Evolutionary conservation across 345 rosid species (phyloP), one percentile per base, ranked within the genome.

Genomic region (Linum trigynum): DNA sequence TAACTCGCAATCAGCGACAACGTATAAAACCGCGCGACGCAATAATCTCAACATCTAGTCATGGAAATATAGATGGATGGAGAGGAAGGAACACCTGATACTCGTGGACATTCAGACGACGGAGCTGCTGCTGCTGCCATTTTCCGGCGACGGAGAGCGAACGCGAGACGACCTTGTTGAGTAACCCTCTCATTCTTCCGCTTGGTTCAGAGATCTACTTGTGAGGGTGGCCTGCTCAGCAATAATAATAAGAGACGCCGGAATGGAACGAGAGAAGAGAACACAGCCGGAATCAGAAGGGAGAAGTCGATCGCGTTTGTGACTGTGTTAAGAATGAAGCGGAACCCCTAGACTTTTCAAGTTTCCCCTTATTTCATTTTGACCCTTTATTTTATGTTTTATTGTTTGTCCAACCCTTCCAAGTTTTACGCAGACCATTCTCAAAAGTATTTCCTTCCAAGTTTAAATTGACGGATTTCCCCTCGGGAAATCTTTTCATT

Each of bases 21-120:
- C 32, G 32, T 23, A 23, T 23, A 23, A 23, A 23, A 23, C 32
- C 32, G 1, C 32, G 32, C 32, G 32, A 57, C 32, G 6, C 10
- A 59, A 50, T 55, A 64, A 45, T 45, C 36, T 63, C 3, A 53
- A 5, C 39, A 60, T 57, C 53, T 41, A 16, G 10, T 35, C 10
- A 67, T 3, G 23, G 7, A 12, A 15, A 16, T 2, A 48, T 14
- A 59, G 45, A 5, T 0, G 15, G 11, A 32, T 1, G 36, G 43
- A 55, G 3, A 59, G 5, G 12, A 11, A 8, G 9, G 45, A 41
- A 5, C 16, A 94, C 99, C 99, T 90, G 97, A 75, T 85, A 89
- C 72, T 95, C 97, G 76, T 91, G 97, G 84, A 95, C 79, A 77
- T 95, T 95, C 76, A 95, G 96, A 71, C 90, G 96, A 63, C 99